Conservation (phyloP, 306 rosid species). For the Rosa chinensis region DNA sequence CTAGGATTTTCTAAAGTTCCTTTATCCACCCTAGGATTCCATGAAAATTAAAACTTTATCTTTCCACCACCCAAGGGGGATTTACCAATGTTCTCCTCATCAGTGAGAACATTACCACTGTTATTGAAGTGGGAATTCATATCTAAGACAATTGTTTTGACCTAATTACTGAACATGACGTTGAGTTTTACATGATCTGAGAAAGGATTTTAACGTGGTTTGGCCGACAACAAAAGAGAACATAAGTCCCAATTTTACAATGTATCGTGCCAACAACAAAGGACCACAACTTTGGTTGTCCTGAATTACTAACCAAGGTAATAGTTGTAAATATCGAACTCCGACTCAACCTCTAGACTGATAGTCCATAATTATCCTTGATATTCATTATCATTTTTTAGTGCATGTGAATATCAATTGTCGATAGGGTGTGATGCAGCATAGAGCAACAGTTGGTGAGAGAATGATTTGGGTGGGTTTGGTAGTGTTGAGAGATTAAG, state of each 20-base stretch:
- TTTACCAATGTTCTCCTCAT: background rate
- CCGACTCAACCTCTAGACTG: background rate
- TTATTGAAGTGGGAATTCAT: background rate
- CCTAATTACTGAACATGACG: background rate
- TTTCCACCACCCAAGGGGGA: background rate
- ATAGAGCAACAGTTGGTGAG: no score
- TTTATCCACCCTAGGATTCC: background rate
- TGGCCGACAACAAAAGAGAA: background rate
- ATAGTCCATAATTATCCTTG: background rate
- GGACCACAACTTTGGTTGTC: background rate
- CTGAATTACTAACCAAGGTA: background rate
- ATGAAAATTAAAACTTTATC: background rate
- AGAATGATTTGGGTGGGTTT: no score
- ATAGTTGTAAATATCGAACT: background rate
- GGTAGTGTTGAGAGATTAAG: no score
- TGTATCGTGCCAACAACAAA: background rate
- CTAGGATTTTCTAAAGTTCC: background rate
- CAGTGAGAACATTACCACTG: background rate
- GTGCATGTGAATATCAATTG: background rate
- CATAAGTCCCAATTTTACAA: background rate
- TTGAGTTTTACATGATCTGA: background rate
- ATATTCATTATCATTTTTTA: background rate
- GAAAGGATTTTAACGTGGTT: background rate
- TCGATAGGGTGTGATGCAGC: background rate
- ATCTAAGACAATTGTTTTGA: background rate